Percentiles rank a stretch among this genome's conserved stretches.
phyloP scores from a whole-genome alignment of 208 protist species.

The Polymyxa betae region DNA sequence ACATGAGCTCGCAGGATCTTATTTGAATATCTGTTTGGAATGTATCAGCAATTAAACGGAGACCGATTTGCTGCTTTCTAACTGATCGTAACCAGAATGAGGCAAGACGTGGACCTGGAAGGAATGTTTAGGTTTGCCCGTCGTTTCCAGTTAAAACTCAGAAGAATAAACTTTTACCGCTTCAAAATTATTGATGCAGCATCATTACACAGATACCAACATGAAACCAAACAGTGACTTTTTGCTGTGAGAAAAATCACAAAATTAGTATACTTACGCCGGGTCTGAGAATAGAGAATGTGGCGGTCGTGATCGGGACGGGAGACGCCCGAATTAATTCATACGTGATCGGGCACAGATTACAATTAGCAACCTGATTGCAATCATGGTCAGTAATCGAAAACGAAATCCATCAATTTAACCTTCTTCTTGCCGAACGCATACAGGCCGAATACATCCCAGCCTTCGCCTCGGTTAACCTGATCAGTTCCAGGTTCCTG shows the following conservation, averaged over 20 bases:
- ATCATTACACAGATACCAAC: no score
- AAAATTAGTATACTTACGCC: no score
- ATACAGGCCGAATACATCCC: constrained; percentile 18
- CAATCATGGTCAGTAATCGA: not conserved
- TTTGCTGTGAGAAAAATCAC: no score
- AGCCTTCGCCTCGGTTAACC: not conserved
- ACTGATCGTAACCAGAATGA: not conserved
- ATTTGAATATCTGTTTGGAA: not conserved
- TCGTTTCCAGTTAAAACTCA: no score
- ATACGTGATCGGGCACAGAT: not conserved
- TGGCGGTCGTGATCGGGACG: not conserved
- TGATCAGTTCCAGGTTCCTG: not conserved
- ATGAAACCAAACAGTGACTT: no score
- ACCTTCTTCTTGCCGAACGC: constrained; percentile 17
- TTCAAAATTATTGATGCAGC: no score
- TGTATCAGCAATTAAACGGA: no score
- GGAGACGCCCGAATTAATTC: not conserved
- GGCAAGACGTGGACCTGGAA: not conserved
- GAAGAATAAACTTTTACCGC: no score
- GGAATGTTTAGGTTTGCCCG: no score
- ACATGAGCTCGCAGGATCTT: not conserved
- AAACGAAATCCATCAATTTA: not conserved
- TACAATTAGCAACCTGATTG: not conserved
- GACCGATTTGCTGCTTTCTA: no score
- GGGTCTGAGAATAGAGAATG: not conserved